phyloP scores from a whole-genome alignment of 306 rosid species.

The Mimosa pudica region DNA sequence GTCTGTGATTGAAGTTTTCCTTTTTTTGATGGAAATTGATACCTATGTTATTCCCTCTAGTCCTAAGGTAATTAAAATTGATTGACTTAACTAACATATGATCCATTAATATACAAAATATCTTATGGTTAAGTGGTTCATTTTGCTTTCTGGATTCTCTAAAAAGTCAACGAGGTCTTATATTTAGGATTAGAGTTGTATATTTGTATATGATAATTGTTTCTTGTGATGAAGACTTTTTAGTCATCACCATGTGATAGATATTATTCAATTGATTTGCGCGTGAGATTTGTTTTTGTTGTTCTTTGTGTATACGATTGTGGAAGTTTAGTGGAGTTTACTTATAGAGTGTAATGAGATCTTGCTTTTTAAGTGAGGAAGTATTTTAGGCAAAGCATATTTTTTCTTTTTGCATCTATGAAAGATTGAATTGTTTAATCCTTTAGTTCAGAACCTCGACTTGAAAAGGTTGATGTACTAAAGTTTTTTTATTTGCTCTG shows the following conservation, averaged over 20 bases:
- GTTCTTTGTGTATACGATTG: not conserved
- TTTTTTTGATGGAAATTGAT: not conserved
- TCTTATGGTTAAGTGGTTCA: too few relatives aligned
- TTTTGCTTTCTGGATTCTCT: too few relatives aligned
- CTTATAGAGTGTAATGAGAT: not conserved
- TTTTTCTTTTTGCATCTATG: not conserved
- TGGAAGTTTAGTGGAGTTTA: not conserved
- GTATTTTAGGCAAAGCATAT: not conserved
- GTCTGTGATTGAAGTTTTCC: not conserved
- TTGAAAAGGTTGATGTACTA: not conserved
- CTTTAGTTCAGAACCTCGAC: not conserved
- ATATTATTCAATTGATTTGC: not conserved
- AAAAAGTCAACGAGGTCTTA: too few relatives aligned
- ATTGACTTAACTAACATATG: too few relatives aligned
- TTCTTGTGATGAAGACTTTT: not conserved
- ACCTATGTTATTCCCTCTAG: too few relatives aligned
- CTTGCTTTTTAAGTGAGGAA: not conserved
- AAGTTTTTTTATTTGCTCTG: too few relatives aligned
- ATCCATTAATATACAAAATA: too few relatives aligned
- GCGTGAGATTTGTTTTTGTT: not conserved
- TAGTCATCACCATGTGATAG: not conserved
- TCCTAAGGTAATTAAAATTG: too few relatives aligned
- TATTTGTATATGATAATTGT: not conserved
- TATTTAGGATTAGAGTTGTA: too few relatives aligned
- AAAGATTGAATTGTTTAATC: not conserved